These are phyloP conservation scores for Acacia confusa DNA, from an alignment of 306 rosid species.

Conservation along the genomic window DNA sequence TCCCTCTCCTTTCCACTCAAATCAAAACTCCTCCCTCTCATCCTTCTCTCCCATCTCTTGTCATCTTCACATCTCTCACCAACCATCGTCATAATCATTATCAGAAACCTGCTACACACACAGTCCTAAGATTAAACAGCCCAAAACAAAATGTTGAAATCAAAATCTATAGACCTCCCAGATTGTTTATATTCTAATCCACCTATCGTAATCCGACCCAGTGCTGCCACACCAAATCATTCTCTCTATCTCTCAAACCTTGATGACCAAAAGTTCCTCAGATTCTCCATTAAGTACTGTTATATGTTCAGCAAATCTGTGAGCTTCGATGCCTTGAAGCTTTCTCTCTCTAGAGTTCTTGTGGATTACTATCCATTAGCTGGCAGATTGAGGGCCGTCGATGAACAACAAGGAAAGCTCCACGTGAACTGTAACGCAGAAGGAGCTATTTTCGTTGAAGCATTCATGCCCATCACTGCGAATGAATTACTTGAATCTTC, in stretches of 20 bases:
- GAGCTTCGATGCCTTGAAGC: slow-evolving; percentile 48
- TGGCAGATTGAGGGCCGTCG: slow-evolving; percentile 56
- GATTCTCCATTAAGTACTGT: slow-evolving; percentile 77
- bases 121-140: neutral
- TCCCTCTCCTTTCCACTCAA: neutral
- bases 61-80: neutral
- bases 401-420: slow-evolving; percentile 57
- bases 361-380: slow-evolving; percentile 86
- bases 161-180: slow-evolving; percentile 64
- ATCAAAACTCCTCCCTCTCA: neutral
- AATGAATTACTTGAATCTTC: slow-evolving; percentile 53
- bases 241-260: slow-evolving; percentile 75
- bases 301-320: slow-evolving; percentile 59
- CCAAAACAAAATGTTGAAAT: slow-evolving; percentile 43
- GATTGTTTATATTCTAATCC: slow-evolving; percentile 56
- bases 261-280: slow-evolving; percentile 80
- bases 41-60: neutral
- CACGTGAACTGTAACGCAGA: slow-evolving; percentile 79
- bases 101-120: neutral
- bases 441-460: slow-evolving; percentile 81
- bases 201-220: slow-evolving; percentile 49
- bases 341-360: slow-evolving; percentile 61
- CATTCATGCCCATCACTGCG: slow-evolving; percentile 67
- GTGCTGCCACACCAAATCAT: slow-evolving; percentile 70
- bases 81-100: slow-evolving; percentile 1